These are phyloP conservation scores for Peltaster fructicola DNA, from an alignment of 2,329 filamentous ascomycete species.

Conservation along the genomic window DNA sequence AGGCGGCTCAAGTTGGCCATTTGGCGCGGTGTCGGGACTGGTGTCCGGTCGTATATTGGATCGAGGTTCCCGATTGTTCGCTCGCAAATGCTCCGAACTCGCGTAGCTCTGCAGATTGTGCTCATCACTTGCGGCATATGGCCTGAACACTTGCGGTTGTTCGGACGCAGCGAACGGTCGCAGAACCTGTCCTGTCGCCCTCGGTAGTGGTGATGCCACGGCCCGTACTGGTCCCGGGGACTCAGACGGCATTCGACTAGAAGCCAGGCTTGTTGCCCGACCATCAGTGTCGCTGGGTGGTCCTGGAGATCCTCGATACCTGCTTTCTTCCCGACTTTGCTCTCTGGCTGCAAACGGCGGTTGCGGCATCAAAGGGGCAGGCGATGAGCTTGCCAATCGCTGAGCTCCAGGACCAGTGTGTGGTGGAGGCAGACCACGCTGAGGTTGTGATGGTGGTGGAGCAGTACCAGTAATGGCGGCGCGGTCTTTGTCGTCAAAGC, in stretches of 20 bases:
- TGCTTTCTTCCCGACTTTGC: constrained; percentile 14
- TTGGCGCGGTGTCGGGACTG: constrained; percentile 13
- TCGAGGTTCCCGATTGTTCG: constrained; percentile 13
- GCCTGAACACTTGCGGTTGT: constrained; percentile 7
- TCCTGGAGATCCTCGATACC: constrained; percentile 15
- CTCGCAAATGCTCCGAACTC: constrained; percentile 19
- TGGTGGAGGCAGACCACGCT: constrained; percentile 7
- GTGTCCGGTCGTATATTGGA: constrained; percentile 6
- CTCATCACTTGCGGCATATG: too few species aligned
- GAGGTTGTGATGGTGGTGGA: constrained; percentile 4
- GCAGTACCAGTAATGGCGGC: constrained; percentile 40
- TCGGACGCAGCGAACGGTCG: too few species aligned
- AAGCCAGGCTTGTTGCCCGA: constrained; percentile 12
- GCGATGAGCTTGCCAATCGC: too few species aligned
- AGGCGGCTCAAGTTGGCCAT: neutral
- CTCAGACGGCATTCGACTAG: constrained; percentile 8
- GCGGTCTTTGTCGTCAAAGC: constrained; percentile 66
- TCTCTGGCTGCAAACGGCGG: constrained; percentile 17
- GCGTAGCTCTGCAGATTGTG: too few species aligned
- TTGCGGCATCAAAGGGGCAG: constrained; percentile 15
- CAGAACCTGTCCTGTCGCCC: too few species aligned
- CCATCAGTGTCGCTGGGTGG: too few species aligned
- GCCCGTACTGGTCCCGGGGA: constrained; percentile 1
- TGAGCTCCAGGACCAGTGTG: too few species aligned
- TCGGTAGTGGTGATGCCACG: too few species aligned